Base-by-base conservation (phyloP, 495 filamentous ascomycete genomes). In the Hypomontagnella submonticulosa region DNA sequence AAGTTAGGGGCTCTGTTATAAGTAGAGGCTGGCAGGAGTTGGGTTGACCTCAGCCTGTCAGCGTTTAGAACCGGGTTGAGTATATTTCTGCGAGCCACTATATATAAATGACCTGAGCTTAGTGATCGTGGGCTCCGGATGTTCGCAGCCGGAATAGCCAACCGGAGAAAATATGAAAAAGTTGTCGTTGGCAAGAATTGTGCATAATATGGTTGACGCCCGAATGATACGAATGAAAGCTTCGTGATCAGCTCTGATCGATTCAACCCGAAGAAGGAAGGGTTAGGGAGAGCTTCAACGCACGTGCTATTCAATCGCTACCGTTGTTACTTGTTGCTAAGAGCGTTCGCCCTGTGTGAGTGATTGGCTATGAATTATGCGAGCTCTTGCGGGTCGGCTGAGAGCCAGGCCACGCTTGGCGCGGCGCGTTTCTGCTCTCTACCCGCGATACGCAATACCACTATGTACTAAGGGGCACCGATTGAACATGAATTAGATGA, bases 381-480 rank as follows among this genome's bases (percentile, higher is more conserved):
- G 66, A 53, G 41, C 51, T 66, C 52, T 66, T 56, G 61, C 67
- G 53, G 62, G 55, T 69, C 55, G 66, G 61, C 66, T 69, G 56
- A 65, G 50, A 43, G 30, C 57, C 57, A 66, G 67, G 52, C 67
- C 61, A 62, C 48, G 52, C 67, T 70, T 70, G 67, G 62, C 62
- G 67, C 66, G 62, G 57, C 57, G 66, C 57, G 61, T 66, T 50
- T 66, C 53, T 66, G 18, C 47, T 57, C 23, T 44, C 46, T 65
- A 70, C 56, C 67, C 67, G 67, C 67, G 67, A 70, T 66, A 66
- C 61, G 67, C 61, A 69, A 66, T 58, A 53, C 9, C 54, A 48
- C 9, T 43, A 37, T 30, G 30, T 37, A 30, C 20, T 44, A 37
- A 27, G 6, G 6, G 23, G 23, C 23, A 59, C 56, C 36, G 34